Percentiles rank a stretch among this genome's conserved stretches.
phyloP scores from a whole-genome alignment of 169 alveolate species.

The Plasmodium gallinaceum region DNA sequence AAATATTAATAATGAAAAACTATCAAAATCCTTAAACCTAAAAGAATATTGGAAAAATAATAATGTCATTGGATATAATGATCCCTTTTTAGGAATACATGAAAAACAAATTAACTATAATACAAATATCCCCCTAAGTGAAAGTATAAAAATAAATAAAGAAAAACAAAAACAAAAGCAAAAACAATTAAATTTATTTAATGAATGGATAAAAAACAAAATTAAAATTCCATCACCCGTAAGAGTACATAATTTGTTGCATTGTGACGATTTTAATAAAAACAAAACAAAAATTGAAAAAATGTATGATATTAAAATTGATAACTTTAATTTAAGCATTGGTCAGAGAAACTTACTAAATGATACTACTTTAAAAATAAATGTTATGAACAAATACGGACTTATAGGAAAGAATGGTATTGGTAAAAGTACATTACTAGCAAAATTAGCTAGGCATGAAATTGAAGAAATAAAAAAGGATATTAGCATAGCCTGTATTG shows the following conservation, averaged over 20 bases:
- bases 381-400: conserved; percentile 95
- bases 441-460: conserved; percentile 95
- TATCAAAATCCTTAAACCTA: conserved; percentile 25
- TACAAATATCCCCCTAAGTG: conserved; percentile 79
- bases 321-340: conserved; percentile 90
- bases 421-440: conserved; percentile 96
- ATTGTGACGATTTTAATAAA: conserved; percentile 40
- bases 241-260: conserved; percentile 81
- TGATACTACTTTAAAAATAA: conserved; percentile 93
- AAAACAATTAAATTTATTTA: conserved; percentile 83
- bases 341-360: conserved; percentile 96
- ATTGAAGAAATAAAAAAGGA: conserved; percentile 94
- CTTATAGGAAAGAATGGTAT: conserved; percentile 97
- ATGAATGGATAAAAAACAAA: conserved; percentile 89
- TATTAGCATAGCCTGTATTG: conserved; percentile 95
- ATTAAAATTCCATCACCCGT: conserved; percentile 88
- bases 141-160: conserved; percentile 78
- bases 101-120: conserved; percentile 81
- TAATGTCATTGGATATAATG: conserved; percentile 48
- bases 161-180: conserved; percentile 82
- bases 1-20: conserved; percentile 28
- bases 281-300: conserved; percentile 80
- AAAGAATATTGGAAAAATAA: conserved; percentile 73
- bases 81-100: conserved; percentile 81
- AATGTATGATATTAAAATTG: conserved; percentile 87